These are phyloP conservation scores for Candida orba DNA, from an alignment of 805 yeast species.

Conservation along the genomic window DNA sequence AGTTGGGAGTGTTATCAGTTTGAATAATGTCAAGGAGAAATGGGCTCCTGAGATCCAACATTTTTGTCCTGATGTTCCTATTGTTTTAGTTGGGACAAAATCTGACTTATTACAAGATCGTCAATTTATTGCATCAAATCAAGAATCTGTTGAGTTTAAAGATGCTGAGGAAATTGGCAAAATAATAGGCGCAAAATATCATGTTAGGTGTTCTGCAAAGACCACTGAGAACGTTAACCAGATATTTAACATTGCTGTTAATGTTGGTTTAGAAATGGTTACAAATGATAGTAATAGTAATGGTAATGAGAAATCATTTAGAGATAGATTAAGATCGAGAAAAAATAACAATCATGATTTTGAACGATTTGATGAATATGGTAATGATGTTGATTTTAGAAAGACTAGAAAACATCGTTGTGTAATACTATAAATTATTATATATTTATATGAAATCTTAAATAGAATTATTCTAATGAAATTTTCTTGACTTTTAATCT, in stretches of 20 bases:
- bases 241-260: conserved; percentile 56
- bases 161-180: conserved; percentile 37
- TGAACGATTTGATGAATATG: conserved; percentile 13
- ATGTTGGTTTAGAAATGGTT: conserved; percentile 16
- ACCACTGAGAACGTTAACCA: conserved; percentile 56
- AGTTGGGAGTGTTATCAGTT: conserved; percentile 51
- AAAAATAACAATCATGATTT: conserved; percentile 5
- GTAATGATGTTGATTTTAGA: conserved; percentile 4
- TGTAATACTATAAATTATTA: conserved; percentile 6
- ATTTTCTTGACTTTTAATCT: conserved; percentile 1
- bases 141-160: conserved; percentile 38
- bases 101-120: conserved; percentile 42
- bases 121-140: conserved; percentile 1
- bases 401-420: conserved; percentile 9
- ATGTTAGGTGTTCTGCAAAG: conserved; percentile 76
- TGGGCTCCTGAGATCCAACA: conserved; percentile 88
- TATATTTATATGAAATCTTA: background rate
- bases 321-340: conserved; percentile 1
- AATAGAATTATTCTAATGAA: background rate
- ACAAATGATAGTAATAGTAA: no score
- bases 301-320: background rate
- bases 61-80: conserved; percentile 76
- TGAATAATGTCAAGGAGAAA: conserved; percentile 66
- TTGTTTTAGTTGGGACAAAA: conserved; percentile 77
- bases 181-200: conserved; percentile 60